These are phyloP conservation scores for Abortiporus biennis DNA, from an alignment of 1,284 basidiomycete genomes.

Conservation along the genomic window DNA sequence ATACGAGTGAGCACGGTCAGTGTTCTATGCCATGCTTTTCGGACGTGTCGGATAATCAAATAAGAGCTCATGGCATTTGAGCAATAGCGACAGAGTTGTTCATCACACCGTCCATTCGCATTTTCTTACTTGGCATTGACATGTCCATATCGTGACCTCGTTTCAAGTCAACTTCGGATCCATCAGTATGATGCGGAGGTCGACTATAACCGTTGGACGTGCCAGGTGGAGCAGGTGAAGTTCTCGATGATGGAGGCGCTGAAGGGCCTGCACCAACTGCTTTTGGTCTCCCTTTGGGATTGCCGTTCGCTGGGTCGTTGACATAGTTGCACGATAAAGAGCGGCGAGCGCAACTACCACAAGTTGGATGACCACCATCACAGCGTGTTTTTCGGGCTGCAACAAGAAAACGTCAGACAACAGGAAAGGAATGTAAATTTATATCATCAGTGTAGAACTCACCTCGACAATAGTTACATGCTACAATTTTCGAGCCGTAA, in stretches of 20 bases:
- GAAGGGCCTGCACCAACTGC: conserved; percentile 1
- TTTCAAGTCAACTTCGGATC: too few relatives aligned
- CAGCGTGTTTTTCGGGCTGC: conserved; percentile 80
- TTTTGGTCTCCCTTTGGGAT: conserved; percentile 16
- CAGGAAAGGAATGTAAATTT: conserved; percentile 10
- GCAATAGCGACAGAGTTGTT: conserved; percentile 17
- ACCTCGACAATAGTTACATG: conserved; percentile 82
- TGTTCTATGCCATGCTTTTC: too few relatives aligned
- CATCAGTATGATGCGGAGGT: not conserved
- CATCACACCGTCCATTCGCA: conserved; percentile 35
- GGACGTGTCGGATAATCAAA: too few relatives aligned
- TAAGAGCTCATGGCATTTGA: conserved; percentile 12
- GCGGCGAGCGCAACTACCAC: conserved; percentile 70
- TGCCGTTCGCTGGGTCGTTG: conserved; percentile 45
- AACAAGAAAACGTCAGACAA: conserved; percentile 5
- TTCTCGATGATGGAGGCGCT: not conserved
- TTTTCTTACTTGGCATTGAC: conserved; percentile 39
- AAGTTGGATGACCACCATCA: conserved; percentile 72
- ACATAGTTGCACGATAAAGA: conserved; percentile 72
- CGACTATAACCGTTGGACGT: not conserved
- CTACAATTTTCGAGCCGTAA: conserved; percentile 76
- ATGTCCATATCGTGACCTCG: not conserved
- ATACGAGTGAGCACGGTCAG: too few relatives aligned
- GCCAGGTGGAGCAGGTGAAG: not conserved
- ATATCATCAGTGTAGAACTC: conserved; percentile 25